Evolutionary conservation across 1,284 basidiomycete genomes (phyloP).

Genomic region (Trametes sp.): DNA sequence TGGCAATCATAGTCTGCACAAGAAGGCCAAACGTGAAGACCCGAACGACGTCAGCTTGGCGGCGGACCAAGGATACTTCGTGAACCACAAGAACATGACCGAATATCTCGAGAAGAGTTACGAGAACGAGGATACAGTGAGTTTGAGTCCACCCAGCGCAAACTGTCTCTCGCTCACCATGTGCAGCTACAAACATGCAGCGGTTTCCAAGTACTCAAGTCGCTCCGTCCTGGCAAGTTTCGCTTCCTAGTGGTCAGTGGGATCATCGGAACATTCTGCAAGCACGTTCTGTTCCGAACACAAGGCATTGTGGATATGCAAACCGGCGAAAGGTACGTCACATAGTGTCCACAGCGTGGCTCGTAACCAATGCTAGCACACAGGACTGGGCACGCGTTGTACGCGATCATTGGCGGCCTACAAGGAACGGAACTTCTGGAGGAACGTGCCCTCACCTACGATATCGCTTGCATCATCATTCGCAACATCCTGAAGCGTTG

Average conservation of each 20-base stretch:
- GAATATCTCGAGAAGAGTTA: neutral
- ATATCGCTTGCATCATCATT: neutral
- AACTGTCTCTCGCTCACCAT: neutral
- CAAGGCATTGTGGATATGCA: neutral
- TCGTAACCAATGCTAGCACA: neutral
- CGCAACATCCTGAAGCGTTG: neutral
- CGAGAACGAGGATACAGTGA: neutral
- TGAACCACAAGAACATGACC: neutral
- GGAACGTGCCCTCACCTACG: neutral
- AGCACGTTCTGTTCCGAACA: neutral
- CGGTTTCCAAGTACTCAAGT: conserved; percentile 4
- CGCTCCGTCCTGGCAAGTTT: neutral
- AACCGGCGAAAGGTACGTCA: neutral
- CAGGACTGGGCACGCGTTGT: neutral
- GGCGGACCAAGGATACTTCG: neutral
- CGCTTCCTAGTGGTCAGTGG: conserved; percentile 3
- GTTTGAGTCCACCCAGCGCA: neutral
- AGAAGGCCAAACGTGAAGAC: conserved; percentile 13
- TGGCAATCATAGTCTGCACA: conserved; percentile 10
- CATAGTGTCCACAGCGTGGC: neutral
- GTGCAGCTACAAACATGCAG: neutral
- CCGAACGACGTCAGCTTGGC: neutral
- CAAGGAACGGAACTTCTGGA: neutral
- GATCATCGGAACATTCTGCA: neutral
- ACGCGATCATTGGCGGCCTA: neutral